Evolutionary conservation across 2,329 filamentous ascomycete species (phyloP).

Genomic region (Fulvia fulva): DNA sequence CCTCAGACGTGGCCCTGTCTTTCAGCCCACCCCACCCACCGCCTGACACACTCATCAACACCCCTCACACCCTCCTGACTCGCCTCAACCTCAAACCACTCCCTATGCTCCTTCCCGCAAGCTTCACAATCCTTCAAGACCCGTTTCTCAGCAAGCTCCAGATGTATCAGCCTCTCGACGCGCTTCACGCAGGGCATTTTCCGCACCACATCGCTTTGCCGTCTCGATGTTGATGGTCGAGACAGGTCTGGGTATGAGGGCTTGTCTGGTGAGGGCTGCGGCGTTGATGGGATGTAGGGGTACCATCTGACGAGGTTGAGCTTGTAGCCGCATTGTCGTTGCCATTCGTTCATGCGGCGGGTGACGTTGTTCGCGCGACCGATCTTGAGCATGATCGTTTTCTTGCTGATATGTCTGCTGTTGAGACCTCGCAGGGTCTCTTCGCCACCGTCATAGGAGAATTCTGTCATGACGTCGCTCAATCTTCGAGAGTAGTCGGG

Average conservation of each 20-base stretch:
- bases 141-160: slow-evolving; percentile 67
- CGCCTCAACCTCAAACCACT: slow-evolving; percentile 92
- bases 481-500: slow-evolving; percentile 21
- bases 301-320: slow-evolving; percentile 88
- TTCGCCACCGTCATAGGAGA: slow-evolving; percentile 22
- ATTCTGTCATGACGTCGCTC: slow-evolving; percentile 35
- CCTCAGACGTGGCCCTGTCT: slow-evolving; percentile 1
- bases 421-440: neutral
- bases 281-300: slow-evolving; percentile 59
- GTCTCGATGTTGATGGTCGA: slow-evolving; percentile 15
- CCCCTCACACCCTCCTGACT: slow-evolving; percentile 63
- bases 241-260: slow-evolving; percentile 30
- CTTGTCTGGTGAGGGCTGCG: slow-evolving; percentile 22
- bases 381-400: slow-evolving; percentile 65
- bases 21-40: slow-evolving; percentile 77
- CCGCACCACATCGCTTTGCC: slow-evolving; percentile 38
- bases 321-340: slow-evolving; percentile 84
- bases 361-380: slow-evolving; percentile 77
- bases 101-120: slow-evolving; percentile 81
- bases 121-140: slow-evolving; percentile 64
- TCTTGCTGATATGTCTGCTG: slow-evolving; percentile 26
- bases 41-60: slow-evolving; percentile 69
- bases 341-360: slow-evolving; percentile 87
- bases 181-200: slow-evolving; percentile 83
- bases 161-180: slow-evolving; percentile 84